These are phyloP conservation scores for Nothopassalora personata DNA, from an alignment of 2,329 filamentous ascomycete species.

Conservation along the genomic window DNA sequence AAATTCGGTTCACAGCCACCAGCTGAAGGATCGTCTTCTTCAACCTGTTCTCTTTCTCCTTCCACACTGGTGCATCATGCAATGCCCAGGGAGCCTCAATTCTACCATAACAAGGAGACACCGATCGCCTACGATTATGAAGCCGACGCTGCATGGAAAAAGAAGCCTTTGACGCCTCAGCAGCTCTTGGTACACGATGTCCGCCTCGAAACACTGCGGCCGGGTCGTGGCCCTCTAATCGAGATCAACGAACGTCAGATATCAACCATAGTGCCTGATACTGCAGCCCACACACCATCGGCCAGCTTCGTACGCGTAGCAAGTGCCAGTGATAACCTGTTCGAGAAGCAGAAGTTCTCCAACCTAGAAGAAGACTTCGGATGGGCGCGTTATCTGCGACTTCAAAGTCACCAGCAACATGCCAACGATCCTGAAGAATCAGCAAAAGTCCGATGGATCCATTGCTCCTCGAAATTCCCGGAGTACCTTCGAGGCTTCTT, in stretches of 20 bases:
- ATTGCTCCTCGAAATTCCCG: constrained; percentile 30
- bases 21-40: background rate
- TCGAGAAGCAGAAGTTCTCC: constrained; percentile 34
- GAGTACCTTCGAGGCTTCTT: constrained; percentile 17
- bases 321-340: constrained; percentile 29
- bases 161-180: constrained; percentile 36
- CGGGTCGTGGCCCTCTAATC: constrained; percentile 33
- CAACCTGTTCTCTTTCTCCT: background rate
- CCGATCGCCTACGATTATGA: constrained; percentile 28
- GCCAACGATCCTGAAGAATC: constrained; percentile 26
- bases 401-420: constrained; percentile 29
- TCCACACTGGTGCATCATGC: constrained; percentile 3
- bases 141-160: constrained; percentile 34
- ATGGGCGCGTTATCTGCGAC: constrained; percentile 39
- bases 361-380: constrained; percentile 37
- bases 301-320: constrained; percentile 18
- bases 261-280: constrained; percentile 32
- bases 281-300: constrained; percentile 19
- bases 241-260: constrained; percentile 36
- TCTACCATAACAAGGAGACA: constrained; percentile 6
- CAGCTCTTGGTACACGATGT: constrained; percentile 39
- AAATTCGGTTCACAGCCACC: background rate
- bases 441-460: constrained; percentile 39
- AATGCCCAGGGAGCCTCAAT: constrained; percentile 13
- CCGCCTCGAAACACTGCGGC: constrained; percentile 31